Percentiles rank a stretch among this genome's conserved stretches.
Conservation (phyloP, 1,284 basidiomycete species). For the Cutaneotrichosporon mucoides region DNA sequence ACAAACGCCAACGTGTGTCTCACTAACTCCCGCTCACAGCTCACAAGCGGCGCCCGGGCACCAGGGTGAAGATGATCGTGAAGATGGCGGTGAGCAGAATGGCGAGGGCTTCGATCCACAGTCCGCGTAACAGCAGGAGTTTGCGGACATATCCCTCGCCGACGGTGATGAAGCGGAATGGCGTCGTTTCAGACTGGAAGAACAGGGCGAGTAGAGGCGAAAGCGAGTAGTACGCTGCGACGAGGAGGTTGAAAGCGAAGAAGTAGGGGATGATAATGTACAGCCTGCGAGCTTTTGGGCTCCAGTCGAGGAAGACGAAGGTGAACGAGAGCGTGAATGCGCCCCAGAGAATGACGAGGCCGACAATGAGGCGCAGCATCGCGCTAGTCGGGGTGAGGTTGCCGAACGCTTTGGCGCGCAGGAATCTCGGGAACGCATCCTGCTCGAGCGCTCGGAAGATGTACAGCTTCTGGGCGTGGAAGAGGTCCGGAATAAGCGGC, state of each 20-base stretch:
- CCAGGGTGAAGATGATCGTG: constrained; percentile 42
- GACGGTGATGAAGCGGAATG: constrained; percentile 84
- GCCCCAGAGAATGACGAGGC: constrained; percentile 85
- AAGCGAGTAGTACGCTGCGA: constrained; percentile 93
- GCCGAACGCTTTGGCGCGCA: constrained; percentile 92
- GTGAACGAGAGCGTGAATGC: constrained; percentile 84
- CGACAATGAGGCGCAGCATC: constrained; percentile 74
- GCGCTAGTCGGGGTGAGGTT: constrained; percentile 89
- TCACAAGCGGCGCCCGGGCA: constrained; percentile 27
- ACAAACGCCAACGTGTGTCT: neutral
- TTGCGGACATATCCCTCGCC: constrained; percentile 89
- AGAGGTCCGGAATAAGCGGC: constrained; percentile 91
- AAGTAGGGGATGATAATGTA: constrained; percentile 96
- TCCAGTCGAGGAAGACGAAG: constrained; percentile 86
- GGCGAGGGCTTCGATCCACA: constrained; percentile 61
- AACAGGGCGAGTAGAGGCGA: constrained; percentile 67
- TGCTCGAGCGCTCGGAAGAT: constrained; percentile 96
- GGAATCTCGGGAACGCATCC: constrained; percentile 93
- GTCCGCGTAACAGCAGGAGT: constrained; percentile 75
- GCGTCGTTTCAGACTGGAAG: constrained; percentile 55
- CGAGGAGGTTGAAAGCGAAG: constrained; percentile 80
- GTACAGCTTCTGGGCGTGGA: constrained; percentile 95
- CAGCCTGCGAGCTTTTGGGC: constrained; percentile 82
- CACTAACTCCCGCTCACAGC: too few relatives aligned
- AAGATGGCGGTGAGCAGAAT: constrained; percentile 39